Evolutionary conservation across 805 yeast species (phyloP).

Genomic region (Ogataea salicorniae): DNA sequence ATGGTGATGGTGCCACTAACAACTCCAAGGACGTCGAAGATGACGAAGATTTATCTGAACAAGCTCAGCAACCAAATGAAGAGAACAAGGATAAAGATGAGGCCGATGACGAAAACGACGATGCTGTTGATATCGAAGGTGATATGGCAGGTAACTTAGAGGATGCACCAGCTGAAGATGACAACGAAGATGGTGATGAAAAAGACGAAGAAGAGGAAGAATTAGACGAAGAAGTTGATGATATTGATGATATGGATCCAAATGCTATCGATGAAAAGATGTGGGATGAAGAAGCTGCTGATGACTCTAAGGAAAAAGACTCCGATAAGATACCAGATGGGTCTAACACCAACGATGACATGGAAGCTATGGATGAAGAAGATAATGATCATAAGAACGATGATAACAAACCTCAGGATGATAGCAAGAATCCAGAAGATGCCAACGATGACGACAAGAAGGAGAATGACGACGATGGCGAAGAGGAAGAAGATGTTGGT

Average conservation of each 20-base stretch:
- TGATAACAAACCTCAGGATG: slow-evolving; percentile 31
- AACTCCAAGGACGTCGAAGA: slow-evolving; percentile 83
- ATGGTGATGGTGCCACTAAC: slow-evolving; percentile 68
- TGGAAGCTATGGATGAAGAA: slow-evolving; percentile 41
- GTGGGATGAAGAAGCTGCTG: slow-evolving; percentile 93
- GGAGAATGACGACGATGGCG: slow-evolving; percentile 44
- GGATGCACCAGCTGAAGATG: slow-evolving; percentile 63
- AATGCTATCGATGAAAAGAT: slow-evolving; percentile 93
- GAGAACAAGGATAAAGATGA: slow-evolving; percentile 66
- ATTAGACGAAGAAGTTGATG: slow-evolving; percentile 83
- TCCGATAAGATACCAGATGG: slow-evolving; percentile 64
- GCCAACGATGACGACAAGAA: slow-evolving; percentile 34
- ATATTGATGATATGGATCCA: slow-evolving; percentile 85
- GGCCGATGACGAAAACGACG: slow-evolving; percentile 67
- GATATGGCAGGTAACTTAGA: slow-evolving; percentile 95
- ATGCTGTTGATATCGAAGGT: slow-evolving; percentile 92
- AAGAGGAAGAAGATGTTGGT: slow-evolving; percentile 68
- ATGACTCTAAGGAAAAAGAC: slow-evolving; percentile 74
- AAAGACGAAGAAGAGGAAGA: slow-evolving; percentile 65
- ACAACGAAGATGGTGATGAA: slow-evolving; percentile 40
- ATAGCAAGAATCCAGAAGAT: slow-evolving; percentile 33
- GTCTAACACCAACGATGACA: slow-evolving; percentile 45
- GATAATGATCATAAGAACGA: slow-evolving; percentile 26
- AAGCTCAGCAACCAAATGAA: slow-evolving; percentile 64
- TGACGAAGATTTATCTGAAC: slow-evolving; percentile 82